phyloP scores from a whole-genome alignment of 192 early-diverging fungal species.

The Pecoramyces ruminantium region DNA sequence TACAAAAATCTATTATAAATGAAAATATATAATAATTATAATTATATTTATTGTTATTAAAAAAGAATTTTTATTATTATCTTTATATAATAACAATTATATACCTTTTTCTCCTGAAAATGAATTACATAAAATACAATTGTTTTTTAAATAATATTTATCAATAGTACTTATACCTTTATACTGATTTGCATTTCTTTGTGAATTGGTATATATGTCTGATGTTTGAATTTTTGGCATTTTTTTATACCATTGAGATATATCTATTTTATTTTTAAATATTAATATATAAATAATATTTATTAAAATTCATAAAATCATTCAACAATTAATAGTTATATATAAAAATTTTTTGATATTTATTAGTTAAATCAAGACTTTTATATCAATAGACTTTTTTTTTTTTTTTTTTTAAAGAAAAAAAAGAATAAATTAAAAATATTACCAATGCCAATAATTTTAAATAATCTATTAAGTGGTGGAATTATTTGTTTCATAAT shows the following conservation, averaged over 20 bases:
- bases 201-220: background rate
- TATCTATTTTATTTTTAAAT: too few species aligned
- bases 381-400: too few species aligned
- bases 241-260: conserved; percentile 4
- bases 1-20: background rate
- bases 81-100: too few species aligned
- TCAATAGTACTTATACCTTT: conserved; percentile 7
- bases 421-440: too few species aligned
- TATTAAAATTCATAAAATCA: too few species aligned
- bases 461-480: conserved; percentile 57
- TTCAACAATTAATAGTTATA: too few species aligned
- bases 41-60: background rate
- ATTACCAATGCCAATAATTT: conserved; percentile 52
- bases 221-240: background rate
- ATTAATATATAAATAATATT: too few species aligned
- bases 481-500: conserved; percentile 72
- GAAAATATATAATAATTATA: background rate
- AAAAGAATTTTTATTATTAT: too few species aligned
- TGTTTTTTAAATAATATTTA: conserved; percentile 12
- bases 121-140: conserved; percentile 11
- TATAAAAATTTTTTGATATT: too few species aligned
- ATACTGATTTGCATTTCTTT: background rate
- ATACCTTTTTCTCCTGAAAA: background rate
- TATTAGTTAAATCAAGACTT: too few species aligned
- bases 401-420: too few species aligned